These are phyloP conservation scores for Exophiala lecanii-corni DNA, from an alignment of 2,329 filamentous ascomycete genomes.

Conservation along the genomic window DNA sequence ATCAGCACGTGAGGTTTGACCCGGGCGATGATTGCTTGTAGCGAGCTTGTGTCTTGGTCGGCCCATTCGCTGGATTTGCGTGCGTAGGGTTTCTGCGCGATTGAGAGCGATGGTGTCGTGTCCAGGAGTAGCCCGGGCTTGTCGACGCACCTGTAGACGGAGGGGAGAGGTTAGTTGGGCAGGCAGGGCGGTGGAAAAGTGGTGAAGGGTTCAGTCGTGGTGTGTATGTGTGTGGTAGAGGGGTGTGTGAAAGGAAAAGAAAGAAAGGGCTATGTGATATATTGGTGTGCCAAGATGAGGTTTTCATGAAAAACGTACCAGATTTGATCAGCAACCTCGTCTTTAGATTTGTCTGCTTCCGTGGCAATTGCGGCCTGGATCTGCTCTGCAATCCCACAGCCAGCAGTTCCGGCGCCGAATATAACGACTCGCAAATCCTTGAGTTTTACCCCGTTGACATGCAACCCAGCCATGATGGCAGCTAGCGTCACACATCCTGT, in stretches of 20 bases:
- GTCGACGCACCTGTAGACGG: conserved; percentile 63
- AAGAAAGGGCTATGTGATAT: too few relatives aligned
- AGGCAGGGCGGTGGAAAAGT: too few relatives aligned
- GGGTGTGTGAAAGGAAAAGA: too few relatives aligned
- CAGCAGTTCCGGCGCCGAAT: conserved; percentile 77
- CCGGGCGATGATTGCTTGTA: conserved; percentile 63
- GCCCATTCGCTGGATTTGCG: conserved; percentile 45
- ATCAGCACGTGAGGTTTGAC: conserved; percentile 78
- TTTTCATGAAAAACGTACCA: conserved; percentile 63
- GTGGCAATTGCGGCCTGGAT: conserved; percentile 72
- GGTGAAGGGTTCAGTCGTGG: too few relatives aligned
- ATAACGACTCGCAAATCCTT: conserved; percentile 66
- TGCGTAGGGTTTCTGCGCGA: conserved; percentile 64
- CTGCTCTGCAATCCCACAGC: conserved; percentile 81
- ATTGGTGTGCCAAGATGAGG: too few relatives aligned
- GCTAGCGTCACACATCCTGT: conserved; percentile 84
- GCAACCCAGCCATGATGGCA: conserved; percentile 70
- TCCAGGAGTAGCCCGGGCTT: conserved; percentile 71
- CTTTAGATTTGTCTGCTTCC: conserved; percentile 60
- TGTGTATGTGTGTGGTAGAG: too few relatives aligned
- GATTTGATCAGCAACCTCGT: conserved; percentile 75
- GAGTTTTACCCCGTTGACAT: conserved; percentile 63
- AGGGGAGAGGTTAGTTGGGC: too few relatives aligned
- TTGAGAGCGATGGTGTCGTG: conserved; percentile 56
- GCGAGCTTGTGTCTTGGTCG: conserved; percentile 48